A percentile compares a stretch with the other conserved stretches of the same genome.
Conservation (phyloP, 176 grass and related monocot genomes). For the Elymus sibiricus region DNA sequence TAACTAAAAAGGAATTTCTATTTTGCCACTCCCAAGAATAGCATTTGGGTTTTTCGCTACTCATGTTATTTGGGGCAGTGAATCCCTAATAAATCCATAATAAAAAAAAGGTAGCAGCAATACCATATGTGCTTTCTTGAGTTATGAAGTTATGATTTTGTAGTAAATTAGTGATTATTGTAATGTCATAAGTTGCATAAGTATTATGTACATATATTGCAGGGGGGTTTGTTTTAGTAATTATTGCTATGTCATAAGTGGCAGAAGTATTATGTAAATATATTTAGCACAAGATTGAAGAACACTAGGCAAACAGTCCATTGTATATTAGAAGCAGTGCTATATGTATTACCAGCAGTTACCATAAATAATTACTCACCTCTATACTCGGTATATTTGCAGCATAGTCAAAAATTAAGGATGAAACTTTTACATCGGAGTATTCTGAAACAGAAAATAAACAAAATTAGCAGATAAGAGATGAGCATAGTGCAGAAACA, state of each 20-base stretch:
- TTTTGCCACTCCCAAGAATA: constrained; percentile 1
- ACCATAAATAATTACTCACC: constrained; percentile 56
- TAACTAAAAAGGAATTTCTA: neutral
- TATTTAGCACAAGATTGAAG: constrained; percentile 23
- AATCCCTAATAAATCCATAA: neutral
- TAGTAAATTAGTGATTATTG: constrained; percentile 14
- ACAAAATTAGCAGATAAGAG: constrained; percentile 29
- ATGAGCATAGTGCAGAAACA: constrained; percentile 11
- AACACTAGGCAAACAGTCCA: constrained; percentile 8
- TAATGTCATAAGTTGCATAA: neutral
- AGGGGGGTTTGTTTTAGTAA: neutral
- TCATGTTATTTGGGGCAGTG: neutral
- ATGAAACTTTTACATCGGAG: constrained; percentile 48
- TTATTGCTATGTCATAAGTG: no score
- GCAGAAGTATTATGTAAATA: neutral
- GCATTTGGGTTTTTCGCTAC: neutral
- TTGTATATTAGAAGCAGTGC: constrained; percentile 30
- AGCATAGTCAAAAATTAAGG: constrained; percentile 59
- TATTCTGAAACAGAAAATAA: constrained; percentile 47
- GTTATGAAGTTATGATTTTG: constrained; percentile 11
- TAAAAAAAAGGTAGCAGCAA: neutral
- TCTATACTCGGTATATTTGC: constrained; percentile 54
- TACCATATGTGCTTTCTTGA: neutral
- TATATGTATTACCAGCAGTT: constrained; percentile 44
- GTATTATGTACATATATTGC: neutral